Evolutionary conservation across 805 yeast genomes (phyloP).

Genomic region (Saccharomycopsis fermentans): DNA sequence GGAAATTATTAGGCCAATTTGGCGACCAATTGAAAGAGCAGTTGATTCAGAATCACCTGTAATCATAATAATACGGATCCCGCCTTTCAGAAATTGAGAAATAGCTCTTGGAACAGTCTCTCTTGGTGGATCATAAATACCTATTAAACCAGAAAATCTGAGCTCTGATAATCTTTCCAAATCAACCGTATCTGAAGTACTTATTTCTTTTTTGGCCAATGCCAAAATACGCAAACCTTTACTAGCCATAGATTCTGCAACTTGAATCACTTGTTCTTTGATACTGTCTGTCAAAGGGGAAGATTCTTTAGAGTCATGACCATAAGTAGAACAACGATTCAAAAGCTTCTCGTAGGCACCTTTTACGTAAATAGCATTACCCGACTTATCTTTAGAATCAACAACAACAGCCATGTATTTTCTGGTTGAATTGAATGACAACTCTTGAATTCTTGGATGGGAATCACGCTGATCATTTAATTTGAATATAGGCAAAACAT

Average conservation of each 20-base stretch:
- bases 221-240: conserved; percentile 84
- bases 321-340: conserved; percentile 43
- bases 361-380: conserved; percentile 58
- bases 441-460: conserved; percentile 52
- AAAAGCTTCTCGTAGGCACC: conserved; percentile 84
- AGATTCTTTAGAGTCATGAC: conserved; percentile 40
- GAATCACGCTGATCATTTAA: conserved; percentile 60
- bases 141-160: conserved; percentile 76
- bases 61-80: conserved; percentile 96
- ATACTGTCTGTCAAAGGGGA: conserved; percentile 22
- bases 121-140: conserved; percentile 98
- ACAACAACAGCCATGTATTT: conserved; percentile 82
- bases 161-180: conserved; percentile 39
- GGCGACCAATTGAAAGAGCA: conserved; percentile 73
- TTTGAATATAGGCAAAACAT: conserved; percentile 59
- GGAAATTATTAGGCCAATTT: conserved; percentile 77
- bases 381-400: conserved; percentile 49
- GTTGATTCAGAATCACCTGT: conserved; percentile 92
- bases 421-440: conserved; percentile 75
- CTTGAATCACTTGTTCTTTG: conserved; percentile 37
- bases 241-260: conserved; percentile 57
- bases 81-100: conserved; percentile 71
- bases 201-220: conserved; percentile 46
- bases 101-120: conserved; percentile 72
- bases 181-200: neutral